Evolutionary conservation across 1,284 basidiomycete species (phyloP), one percentile per base, ranked within the genome.

Genomic region (Sporisorium iseilematis-ciliati): DNA sequence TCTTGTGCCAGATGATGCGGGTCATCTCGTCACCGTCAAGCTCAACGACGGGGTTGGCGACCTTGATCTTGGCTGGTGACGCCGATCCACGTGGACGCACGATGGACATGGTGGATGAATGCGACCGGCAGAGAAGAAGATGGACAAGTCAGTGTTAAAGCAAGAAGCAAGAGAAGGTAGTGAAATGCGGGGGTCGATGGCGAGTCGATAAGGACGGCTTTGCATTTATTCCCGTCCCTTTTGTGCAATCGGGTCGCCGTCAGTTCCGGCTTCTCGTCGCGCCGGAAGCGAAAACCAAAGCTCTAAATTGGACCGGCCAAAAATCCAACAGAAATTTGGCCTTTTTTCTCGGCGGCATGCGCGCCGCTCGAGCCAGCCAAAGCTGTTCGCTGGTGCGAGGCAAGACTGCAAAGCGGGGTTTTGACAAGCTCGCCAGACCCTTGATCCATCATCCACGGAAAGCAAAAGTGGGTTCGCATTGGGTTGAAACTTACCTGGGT

Each of bases 1-100:
- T 97, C 89, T 96, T 97, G 89, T 97, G 94, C 95, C 95, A 97
- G 86, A 97, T 84, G 71, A 84, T 82, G 21, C 82, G 81, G 8
- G 77, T 84, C 83, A 85, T 85, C 68, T 85, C 83, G 65, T 85
- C 83, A 29, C 83, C 84, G 64, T 85, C 83, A 73, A 98, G 91
- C 88, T 98, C 95, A 66, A 98, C 95, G 69, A 99, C 90, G 21
- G 96, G 95, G 85, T 95, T 94, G 82, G 90, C 88, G 69, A 97
- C 94, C 49, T 89, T 90, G 86, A 98, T 97, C 69, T 82, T 84
- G 50, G 71, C 67, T 62, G 76, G 53, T 23, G 42, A 49, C 7
- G 55, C 41, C 50, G 59, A 65, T 42, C 63, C 72, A 29, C 66
- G 72, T 57, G 67, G 72, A 56, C 59, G 72, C 38, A 74, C 71